Base-by-base conservation (phyloP, 345 rosid species). In the Erodium maritimum region DNA sequence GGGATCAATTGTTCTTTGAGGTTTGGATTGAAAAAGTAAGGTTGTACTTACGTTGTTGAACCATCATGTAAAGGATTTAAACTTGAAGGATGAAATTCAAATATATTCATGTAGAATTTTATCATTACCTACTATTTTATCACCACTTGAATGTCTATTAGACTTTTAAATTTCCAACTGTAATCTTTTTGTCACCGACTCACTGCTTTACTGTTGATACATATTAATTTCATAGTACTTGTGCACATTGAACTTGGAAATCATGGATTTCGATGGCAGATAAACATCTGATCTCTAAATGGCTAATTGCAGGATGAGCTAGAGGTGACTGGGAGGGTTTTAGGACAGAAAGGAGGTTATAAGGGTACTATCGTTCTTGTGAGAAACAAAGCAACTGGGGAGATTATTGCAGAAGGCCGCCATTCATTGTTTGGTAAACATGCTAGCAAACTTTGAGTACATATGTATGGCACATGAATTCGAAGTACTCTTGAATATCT, bases 361-460 rank as follows among this genome's bases (percentile, higher is more conserved):
- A 67, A 72, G 50, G 99, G 91, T 37, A 82, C 95, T 5, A 24
- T 71, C 11, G 86, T 91, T 59, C 82, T 77, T 13, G 68, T 91
- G 23, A 84, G 76, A 67, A 91, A 84, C 75, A 86, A 84, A 66
- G 66, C 53, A 48, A 86, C 87, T 0, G 95, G 95, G 17, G 94
- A 88, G 79, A 52, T 84, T 52, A 74, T 91, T 29, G 98, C 98
- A 0, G 96, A 91, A 81, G 96, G 95, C 55, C 87, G 96, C 17
- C 98, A 91, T 78, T 91, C 96, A 5, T 48, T 84, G 81, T 88
- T 81, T 62, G 86, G 87, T 33, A 72, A 61, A 63, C 81, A 68
- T 62, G 51, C 68, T 64, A 91, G 94, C 81, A 86, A 86, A 68
- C 79, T 91, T 75, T 86, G 76, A 78, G 48, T 8, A 50, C 1